These are phyloP conservation scores for Boletus calvinii DNA, from an alignment of 1,284 basidiomycete genomes.

Conservation along the genomic window DNA sequence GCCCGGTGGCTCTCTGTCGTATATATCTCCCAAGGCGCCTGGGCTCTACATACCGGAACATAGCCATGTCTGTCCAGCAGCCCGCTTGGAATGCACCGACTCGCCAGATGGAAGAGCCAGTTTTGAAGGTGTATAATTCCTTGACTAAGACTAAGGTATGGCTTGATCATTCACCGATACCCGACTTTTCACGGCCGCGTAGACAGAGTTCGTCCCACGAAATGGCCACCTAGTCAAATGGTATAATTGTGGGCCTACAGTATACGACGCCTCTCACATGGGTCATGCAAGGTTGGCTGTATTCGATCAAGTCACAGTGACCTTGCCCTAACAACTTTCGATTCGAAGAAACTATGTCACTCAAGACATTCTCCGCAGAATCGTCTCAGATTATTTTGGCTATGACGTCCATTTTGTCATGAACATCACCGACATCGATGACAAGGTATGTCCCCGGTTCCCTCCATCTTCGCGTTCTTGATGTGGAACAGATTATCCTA, in stretches of 20 bases:
- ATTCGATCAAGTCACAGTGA: conserved; percentile 11
- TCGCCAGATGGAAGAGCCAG: conserved; percentile 52
- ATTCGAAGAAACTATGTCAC: conserved; percentile 90
- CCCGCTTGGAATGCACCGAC: conserved; percentile 58
- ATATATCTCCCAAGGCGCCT: conserved; percentile 5
- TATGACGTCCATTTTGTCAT: conserved; percentile 99
- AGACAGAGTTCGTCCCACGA: conserved; percentile 78
- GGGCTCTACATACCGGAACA: conserved; percentile 7
- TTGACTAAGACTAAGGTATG: conserved; percentile 87
- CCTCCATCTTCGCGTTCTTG: conserved; percentile 13
- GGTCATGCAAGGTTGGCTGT: conserved; percentile 87
- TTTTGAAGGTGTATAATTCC: conserved; percentile 91
- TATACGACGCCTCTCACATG: conserved; percentile 98
- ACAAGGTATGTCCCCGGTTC: conserved; percentile 70
- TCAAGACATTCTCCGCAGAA: conserved; percentile 92
- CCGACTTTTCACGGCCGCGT: conserved; percentile 1
- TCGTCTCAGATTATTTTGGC: conserved; percentile 94
- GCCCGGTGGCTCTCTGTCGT: conserved; percentile 12
- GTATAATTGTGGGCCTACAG: conserved; percentile 99
- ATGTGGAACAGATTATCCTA: conserved; percentile 73
- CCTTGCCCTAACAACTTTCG: conserved; percentile 13
- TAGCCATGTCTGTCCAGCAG: conserved; percentile 43
- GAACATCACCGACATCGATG: conserved; percentile 99
- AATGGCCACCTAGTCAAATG: conserved; percentile 90
- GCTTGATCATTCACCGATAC: conserved; percentile 15